Conservation (phyloP, 2,329 filamentous ascomycete species). For the Thelonectria rubi region DNA sequence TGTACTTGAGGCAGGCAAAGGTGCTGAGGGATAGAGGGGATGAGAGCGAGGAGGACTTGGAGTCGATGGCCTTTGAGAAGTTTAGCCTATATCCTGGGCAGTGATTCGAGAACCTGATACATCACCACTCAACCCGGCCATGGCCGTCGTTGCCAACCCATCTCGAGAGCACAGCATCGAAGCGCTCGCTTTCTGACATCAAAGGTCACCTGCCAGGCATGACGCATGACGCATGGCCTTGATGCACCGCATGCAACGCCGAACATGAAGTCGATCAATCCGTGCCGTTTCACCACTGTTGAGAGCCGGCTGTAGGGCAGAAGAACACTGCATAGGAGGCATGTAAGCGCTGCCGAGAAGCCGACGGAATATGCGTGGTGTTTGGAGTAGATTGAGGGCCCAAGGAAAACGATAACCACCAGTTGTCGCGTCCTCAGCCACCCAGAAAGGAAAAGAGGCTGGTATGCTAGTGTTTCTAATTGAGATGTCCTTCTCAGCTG, state of each 20-base stretch:
- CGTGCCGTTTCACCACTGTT: neutral
- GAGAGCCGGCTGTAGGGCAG: too few species aligned
- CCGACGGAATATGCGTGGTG: neutral
- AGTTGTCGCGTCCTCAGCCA: neutral
- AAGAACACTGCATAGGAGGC: too few species aligned
- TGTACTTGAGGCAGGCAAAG: neutral
- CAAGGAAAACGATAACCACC: neutral
- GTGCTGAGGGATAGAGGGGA: neutral
- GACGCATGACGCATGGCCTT: too few species aligned
- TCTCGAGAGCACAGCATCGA: too few species aligned
- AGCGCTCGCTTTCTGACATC: too few species aligned
- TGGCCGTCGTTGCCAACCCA: too few species aligned
- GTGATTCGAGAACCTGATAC: too few species aligned
- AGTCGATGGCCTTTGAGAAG: constrained; percentile 11
- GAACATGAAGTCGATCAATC: too few species aligned
- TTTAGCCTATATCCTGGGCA: neutral
- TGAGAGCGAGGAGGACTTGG: constrained; percentile 11
- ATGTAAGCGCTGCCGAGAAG: neutral
- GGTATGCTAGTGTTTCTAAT: neutral
- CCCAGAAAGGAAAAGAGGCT: neutral
- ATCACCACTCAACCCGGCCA: too few species aligned
- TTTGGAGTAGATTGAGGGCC: constrained; percentile 10
- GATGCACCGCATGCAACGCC: too few species aligned
- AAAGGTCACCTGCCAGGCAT: too few species aligned
- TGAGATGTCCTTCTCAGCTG: neutral